phyloP scores from a whole-genome alignment of 2,329 filamentous ascomycete genomes.

The Albifimbria verrucaria region DNA sequence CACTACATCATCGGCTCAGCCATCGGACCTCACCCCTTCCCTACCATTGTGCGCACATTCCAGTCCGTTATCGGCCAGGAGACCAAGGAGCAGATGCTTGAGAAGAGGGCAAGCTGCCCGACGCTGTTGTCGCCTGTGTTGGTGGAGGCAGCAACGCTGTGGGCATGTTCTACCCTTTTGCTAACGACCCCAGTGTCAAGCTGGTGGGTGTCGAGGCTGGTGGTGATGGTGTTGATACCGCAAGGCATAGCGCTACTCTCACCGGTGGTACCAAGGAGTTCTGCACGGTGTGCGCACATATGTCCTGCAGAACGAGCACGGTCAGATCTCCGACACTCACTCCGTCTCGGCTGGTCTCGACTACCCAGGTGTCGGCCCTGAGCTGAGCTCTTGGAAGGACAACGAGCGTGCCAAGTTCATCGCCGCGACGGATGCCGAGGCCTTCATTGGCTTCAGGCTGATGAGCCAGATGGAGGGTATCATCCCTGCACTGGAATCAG shows the following conservation, averaged over 20 bases:
- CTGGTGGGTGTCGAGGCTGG: conserved; percentile 93
- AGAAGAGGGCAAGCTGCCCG: conserved; percentile 85
- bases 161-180: conserved; percentile 98
- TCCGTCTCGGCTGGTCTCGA: conserved; percentile 95
- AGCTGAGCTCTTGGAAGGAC: conserved; percentile 92
- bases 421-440: conserved; percentile 86
- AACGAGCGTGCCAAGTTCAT: conserved; percentile 81
- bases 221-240: conserved; percentile 85
- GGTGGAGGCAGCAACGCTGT: conserved; percentile 93
- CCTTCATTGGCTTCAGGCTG: conserved; percentile 81
- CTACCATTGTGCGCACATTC: conserved; percentile 95
- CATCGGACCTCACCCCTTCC: conserved; percentile 96
- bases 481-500: conserved; percentile 91
- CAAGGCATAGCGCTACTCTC: conserved; percentile 82
- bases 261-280: conserved; percentile 82
- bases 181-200: conserved; percentile 79
- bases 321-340: conserved; percentile 93
- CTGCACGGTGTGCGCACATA: conserved; percentile 96
- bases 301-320: conserved; percentile 86
- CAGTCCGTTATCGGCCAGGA: conserved; percentile 95
- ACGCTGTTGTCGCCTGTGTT: conserved; percentile 94
- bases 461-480: conserved; percentile 90
- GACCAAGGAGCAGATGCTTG: conserved; percentile 87
- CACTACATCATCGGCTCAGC: conserved; percentile 98
- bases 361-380: conserved; percentile 94